Base-by-base conservation (phyloP, 148 eudicot genomes). In the Cornus kousa region DNA sequence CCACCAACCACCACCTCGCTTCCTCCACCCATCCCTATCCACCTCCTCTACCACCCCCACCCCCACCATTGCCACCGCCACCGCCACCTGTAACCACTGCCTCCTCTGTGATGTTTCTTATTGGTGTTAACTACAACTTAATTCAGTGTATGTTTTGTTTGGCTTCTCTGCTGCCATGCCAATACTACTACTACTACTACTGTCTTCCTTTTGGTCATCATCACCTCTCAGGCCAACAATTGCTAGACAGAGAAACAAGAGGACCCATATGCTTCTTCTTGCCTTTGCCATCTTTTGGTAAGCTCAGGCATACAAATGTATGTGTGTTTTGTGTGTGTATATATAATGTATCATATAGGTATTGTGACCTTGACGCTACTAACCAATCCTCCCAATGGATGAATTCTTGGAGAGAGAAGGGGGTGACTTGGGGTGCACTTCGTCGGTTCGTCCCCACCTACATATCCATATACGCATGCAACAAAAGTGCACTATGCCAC, bases 51-150 rank as follows among this genome's bases (percentile, higher is more conserved):
- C 86, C 85, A 5, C 91, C 86, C 0, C 85, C 84, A 3, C 89
- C 86, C 0, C 87, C 86, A 0, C 86, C 80, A 0, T 87, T 86
- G 0, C 86, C 74, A 1, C 90, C 84, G 2, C 92, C 80, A 1
- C 85, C 73, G 4, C 88, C 82, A 7, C 80, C 81, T 81, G 7
- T 87, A 86, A 0, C 88, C 81, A 5, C 88, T 87, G 0, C 91
- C 86, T 24, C 86, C 83, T 0, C 84, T 86, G 0, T n/a, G 60
- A 9, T 43, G 9, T 60, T 43, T 80, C 13, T 72, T 57, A 31
- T 82, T 83, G 64, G 76, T 75, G 22, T 17, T 70, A 35, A 80
- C 74, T 9, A 72, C 82, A 4, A 80, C 78, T 12, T n/a, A n/a
- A n/a, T n/a, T 76, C 40, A 33, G 78, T 76, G 57, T 48, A 43